Evolutionary conservation across 768 basidiomycete species (phyloP).

Genomic region (Pulveroboletus sp.): DNA sequence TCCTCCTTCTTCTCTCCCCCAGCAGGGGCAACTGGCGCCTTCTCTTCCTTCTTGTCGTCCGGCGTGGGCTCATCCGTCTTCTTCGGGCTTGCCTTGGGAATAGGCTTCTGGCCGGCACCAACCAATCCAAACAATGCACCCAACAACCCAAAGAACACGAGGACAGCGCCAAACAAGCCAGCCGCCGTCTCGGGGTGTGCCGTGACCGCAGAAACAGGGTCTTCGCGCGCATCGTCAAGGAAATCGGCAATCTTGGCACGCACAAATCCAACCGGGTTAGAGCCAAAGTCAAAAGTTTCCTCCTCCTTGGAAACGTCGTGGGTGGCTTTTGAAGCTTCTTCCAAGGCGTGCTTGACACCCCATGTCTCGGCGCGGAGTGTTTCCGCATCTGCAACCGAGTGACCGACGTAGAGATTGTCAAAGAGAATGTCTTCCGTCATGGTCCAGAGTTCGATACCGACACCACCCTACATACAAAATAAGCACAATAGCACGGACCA

Average conservation of each 20-base stretch:
- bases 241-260: constrained; percentile 78
- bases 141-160: constrained; percentile 85
- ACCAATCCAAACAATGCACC: constrained; percentile 77
- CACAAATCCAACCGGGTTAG: constrained; percentile 78
- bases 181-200: constrained; percentile 85
- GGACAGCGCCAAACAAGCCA: constrained; percentile 66
- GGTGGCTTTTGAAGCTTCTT: constrained; percentile 50
- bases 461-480: constrained; percentile 62
- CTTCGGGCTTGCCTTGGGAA: constrained; percentile 67
- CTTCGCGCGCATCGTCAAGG: constrained; percentile 68
- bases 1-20: constrained; percentile 76
- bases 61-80: constrained; percentile 68
- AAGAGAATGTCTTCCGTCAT: constrained; percentile 97
- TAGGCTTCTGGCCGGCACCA: constrained; percentile 67
- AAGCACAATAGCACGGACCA: background rate
- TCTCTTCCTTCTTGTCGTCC: constrained; percentile 65
- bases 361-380: constrained; percentile 85
- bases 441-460: constrained; percentile 99
- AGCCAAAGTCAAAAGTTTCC: constrained; percentile 51
- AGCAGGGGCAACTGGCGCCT: constrained; percentile 67
- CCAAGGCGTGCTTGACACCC: constrained; percentile 83
- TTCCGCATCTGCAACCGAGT: constrained; percentile 85
- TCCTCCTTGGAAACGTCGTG: constrained; percentile 47
- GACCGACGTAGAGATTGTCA: constrained; percentile 91
- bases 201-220: constrained; percentile 83